Conservation (phyloP, 805 yeast species). For the Kockiozyma suomiensis region DNA sequence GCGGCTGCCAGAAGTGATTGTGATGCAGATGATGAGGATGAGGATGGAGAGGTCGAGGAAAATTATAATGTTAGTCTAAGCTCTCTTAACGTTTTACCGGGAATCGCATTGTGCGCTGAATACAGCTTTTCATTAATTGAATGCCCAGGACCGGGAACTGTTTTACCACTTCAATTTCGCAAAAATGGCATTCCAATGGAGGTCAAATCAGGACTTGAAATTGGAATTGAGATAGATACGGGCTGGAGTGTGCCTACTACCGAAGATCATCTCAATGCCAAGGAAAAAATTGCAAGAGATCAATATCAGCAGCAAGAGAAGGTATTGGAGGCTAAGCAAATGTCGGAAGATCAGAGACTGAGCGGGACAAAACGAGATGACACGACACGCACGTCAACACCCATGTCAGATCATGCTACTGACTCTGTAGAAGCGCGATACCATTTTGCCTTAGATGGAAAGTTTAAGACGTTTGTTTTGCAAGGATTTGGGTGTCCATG, state of each 20-base stretch:
- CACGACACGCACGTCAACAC: slow-evolving; percentile 12
- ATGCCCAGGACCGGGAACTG: slow-evolving; percentile 20
- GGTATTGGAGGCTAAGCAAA: background rate
- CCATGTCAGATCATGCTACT: slow-evolving; percentile 7
- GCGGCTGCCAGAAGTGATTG: slow-evolving; percentile 9
- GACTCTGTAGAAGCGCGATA: slow-evolving; percentile 22
- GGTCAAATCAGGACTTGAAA: slow-evolving; percentile 12
- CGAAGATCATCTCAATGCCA: slow-evolving; percentile 1
- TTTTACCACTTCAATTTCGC: slow-evolving; percentile 12
- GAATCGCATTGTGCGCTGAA: slow-evolving; percentile 8
- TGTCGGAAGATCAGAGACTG: background rate
- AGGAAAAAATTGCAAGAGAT: background rate
- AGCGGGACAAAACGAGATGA: background rate
- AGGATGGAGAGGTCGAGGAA: slow-evolving; percentile 6
- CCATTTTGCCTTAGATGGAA: slow-evolving; percentile 22
- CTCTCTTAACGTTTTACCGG: background rate
- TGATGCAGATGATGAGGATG: slow-evolving; percentile 23
- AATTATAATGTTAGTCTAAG: background rate
- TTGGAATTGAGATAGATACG: slow-evolving; percentile 26
- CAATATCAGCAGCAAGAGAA: background rate
- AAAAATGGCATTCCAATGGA: slow-evolving; percentile 11
- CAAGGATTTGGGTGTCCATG: slow-evolving; percentile 30
- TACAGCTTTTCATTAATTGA: slow-evolving; percentile 17
- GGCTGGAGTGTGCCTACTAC: slow-evolving; percentile 27
- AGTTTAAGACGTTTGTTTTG: slow-evolving; percentile 22